These are phyloP conservation scores for Trichoderma harzianum DNA, from an alignment of 2,329 filamentous ascomycete species.

Conservation along the genomic window DNA sequence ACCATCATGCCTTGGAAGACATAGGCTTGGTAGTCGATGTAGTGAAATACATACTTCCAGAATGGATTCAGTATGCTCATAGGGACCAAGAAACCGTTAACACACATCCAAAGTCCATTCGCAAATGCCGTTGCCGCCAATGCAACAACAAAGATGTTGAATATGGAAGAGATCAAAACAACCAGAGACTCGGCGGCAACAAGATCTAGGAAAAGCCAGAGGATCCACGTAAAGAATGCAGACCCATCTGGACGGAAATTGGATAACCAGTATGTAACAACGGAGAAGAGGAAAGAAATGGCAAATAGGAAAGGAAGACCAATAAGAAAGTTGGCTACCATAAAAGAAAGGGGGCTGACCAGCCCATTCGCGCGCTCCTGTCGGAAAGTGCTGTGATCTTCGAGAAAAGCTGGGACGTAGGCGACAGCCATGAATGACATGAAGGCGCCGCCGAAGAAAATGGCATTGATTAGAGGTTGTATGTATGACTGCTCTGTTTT, in stretches of 20 bases:
- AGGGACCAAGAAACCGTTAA: constrained; percentile 77
- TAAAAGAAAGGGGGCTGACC: constrained; percentile 69
- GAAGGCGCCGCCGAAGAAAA: constrained; percentile 72
- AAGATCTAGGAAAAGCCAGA: constrained; percentile 84
- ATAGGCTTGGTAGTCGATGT: constrained; percentile 83
- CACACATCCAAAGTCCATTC: constrained; percentile 87
- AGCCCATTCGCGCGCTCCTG: constrained; percentile 78
- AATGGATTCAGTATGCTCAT: constrained; percentile 73
- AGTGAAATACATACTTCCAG: constrained; percentile 84
- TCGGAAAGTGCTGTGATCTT: constrained; percentile 26
- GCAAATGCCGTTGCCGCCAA: constrained; percentile 79
- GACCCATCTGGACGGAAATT: constrained; percentile 64
- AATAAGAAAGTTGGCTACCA: constrained; percentile 77
- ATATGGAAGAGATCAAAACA: constrained; percentile 68
- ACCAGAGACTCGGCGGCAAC: constrained; percentile 79
- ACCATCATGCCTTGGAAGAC: constrained; percentile 94
- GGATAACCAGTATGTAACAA: constrained; percentile 75
- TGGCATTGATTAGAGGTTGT: constrained; percentile 77
- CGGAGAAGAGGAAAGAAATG: constrained; percentile 71
- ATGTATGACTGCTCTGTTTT: constrained; percentile 67
- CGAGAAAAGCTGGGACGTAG: constrained; percentile 70
- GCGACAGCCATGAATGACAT: constrained; percentile 82
- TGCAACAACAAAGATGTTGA: constrained; percentile 76
- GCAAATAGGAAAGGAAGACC: constrained; percentile 78
- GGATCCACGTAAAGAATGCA: constrained; percentile 73